Base-by-base conservation (phyloP, 257 asterid species). In the Verbascum thapsus region DNA sequence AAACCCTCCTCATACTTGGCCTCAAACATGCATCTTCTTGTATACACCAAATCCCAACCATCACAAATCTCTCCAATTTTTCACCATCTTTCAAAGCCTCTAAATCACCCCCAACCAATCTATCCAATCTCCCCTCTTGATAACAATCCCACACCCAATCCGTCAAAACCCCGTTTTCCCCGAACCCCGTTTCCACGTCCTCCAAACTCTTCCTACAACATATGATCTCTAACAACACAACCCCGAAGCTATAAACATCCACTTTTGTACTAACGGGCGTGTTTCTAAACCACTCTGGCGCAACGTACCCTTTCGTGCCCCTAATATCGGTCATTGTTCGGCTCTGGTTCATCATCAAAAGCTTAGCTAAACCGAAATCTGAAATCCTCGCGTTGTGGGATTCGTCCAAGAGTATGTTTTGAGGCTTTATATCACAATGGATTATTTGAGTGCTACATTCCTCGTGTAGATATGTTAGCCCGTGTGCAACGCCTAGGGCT, bases 11-110 rank as follows among this genome's bases (percentile, higher is more conserved):
- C 88, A 81, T 88, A 0, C 70, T 83, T 11, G 94, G 94, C 80
- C 91, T 81, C 30, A 66, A 3, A 11, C 74, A 70, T 2, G 80
- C 63, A 61, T 85, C 80, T 58, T 85, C 91, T 43, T 85, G 91
- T 55, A 88, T 74, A 56, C 96, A 85, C 94, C 90, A 85, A 15
- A 87, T 60, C 3, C 82, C 95, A 1, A 87, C 81, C 86, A 39
- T 86, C 53, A 79, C 64, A 63, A 63, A 76, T 44, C 73, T 78
- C 32, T 76, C 83, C 8, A 84, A 23, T 49, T 3, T 71, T 12
- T 51, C 23, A 5, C 16, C 10, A 0, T 84, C 84, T 6, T 70
- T 13, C 50, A 66, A 44, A 0, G 86, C 86, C 49, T 86, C 88
- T 0, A 12, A 30, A 18, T 83, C 88, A 53, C 67, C 40, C 45